phyloP scores from a whole-genome alignment of 257 asterid genomes.

The Solanum medicagineum region DNA sequence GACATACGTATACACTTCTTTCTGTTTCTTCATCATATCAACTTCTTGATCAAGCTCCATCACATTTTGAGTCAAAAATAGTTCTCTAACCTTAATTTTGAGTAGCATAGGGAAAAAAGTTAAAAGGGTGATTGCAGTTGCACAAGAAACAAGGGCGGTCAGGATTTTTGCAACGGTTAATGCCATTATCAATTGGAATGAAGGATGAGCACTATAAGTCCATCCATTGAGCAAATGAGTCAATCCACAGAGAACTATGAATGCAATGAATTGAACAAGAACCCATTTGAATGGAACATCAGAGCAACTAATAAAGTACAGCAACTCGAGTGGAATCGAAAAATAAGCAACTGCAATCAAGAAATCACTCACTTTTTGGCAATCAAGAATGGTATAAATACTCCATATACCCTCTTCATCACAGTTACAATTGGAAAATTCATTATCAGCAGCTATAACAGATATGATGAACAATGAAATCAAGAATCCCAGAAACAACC shows the following conservation, averaged over 20 bases:
- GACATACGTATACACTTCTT: slow-evolving; percentile 30
- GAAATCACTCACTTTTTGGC: slow-evolving; percentile 31
- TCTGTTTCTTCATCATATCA: slow-evolving; percentile 30
- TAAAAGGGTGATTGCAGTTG: slow-evolving; percentile 33
- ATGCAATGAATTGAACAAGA: slow-evolving; percentile 28
- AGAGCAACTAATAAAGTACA: slow-evolving; percentile 28
- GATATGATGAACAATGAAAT: slow-evolving; percentile 2
- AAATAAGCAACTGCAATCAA: slow-evolving; percentile 38
- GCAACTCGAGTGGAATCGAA: slow-evolving; percentile 30
- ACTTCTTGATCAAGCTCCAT: slow-evolving; percentile 34
- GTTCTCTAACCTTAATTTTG: slow-evolving; percentile 31
- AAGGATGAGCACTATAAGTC: slow-evolving; percentile 22
- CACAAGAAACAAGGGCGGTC: slow-evolving; percentile 35
- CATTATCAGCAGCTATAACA: slow-evolving; percentile 17
- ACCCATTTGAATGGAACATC: slow-evolving; percentile 41
- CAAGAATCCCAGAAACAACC: slow-evolving; percentile 12
- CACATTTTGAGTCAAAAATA: slow-evolving; percentile 30
- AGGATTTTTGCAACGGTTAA: slow-evolving; percentile 27
- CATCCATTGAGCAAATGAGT: slow-evolving; percentile 33
- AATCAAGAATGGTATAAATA: slow-evolving; percentile 16
- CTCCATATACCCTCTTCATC: slow-evolving; percentile 32
- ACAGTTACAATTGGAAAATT: slow-evolving; percentile 4
- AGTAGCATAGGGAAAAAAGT: slow-evolving; percentile 27
- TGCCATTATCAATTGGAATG: slow-evolving; percentile 29
- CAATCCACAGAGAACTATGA: slow-evolving; percentile 35